Conservation (phyloP, 2,329 filamentous ascomycete species). For the Monilinia polystroma region DNA sequence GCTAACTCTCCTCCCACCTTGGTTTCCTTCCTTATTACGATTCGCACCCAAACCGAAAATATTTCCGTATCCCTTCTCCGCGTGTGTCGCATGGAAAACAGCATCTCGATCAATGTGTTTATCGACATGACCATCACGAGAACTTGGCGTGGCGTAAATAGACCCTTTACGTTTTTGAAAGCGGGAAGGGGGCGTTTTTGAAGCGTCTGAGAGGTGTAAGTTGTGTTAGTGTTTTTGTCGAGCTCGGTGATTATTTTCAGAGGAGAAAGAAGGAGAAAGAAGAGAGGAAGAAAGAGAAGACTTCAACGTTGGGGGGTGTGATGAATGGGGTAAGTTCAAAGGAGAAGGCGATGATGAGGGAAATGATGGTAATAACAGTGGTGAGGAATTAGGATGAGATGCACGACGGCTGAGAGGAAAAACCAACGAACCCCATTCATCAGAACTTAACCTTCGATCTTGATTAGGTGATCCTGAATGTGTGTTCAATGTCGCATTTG, state of each 20-base stretch:
- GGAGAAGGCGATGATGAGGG: constrained; percentile 15
- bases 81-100: constrained; percentile 58
- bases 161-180: constrained; percentile 70
- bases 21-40: constrained; percentile 4
- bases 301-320: neutral
- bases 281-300: neutral
- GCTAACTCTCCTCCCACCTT: constrained; percentile 20
- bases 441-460: constrained; percentile 23
- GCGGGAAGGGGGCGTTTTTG: constrained; percentile 40
- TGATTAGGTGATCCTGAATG: constrained; percentile 10
- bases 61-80: constrained; percentile 45
- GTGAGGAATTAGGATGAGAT: constrained; percentile 6
- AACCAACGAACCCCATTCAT: constrained; percentile 24
- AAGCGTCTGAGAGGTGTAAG: constrained; percentile 7
- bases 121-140: constrained; percentile 63
- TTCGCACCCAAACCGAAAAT: constrained; percentile 8
- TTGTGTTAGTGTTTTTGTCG: constrained; percentile 8
- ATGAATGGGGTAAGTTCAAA: constrained; percentile 15
- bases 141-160: constrained; percentile 64
- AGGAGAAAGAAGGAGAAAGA: neutral
- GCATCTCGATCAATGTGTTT: constrained; percentile 55
- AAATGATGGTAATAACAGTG: constrained; percentile 7
- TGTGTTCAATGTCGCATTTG: neutral
- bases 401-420: constrained; percentile 9
- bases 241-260: neutral